These are phyloP conservation scores for Phanerochaete carnosa DNA, from an alignment of 768 basidiomycete species.

Conservation along the genomic window DNA sequence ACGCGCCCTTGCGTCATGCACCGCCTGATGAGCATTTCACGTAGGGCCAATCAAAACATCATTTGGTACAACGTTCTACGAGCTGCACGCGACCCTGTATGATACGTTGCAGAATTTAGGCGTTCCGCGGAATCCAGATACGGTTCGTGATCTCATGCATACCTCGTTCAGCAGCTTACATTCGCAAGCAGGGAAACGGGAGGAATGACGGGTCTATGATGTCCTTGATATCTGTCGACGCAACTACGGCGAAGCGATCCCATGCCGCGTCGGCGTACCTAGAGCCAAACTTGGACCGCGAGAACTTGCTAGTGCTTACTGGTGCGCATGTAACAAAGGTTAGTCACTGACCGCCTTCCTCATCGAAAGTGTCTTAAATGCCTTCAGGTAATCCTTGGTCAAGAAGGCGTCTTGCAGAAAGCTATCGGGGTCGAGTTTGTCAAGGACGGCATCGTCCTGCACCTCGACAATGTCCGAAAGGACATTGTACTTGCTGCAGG, in stretches of 20 bases:
- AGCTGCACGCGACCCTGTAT: constrained; percentile 6
- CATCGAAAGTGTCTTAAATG: not conserved
- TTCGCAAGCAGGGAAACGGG: not conserved
- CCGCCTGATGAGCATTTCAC: not conserved
- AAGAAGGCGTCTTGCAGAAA: not conserved
- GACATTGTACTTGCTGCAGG: constrained; percentile 10
- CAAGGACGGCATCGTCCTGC: not conserved
- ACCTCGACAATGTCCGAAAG: not conserved
- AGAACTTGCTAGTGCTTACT: not conserved
- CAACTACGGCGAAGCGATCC: not conserved
- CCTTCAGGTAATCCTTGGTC: not conserved
- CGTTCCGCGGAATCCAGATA: constrained; percentile 15
- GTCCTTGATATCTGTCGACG: not conserved
- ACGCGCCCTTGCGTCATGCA: not conserved
- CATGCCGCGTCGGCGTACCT: not conserved
- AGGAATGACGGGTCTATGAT: not conserved
- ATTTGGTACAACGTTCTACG: constrained; percentile 6
- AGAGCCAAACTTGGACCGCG: not conserved
- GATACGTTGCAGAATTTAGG: constrained; percentile 10
- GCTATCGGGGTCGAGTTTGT: constrained; percentile 10
- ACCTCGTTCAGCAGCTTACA: not conserved
- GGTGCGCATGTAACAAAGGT: constrained; percentile 6
- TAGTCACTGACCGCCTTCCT: too few species aligned
- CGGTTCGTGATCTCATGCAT: not conserved
- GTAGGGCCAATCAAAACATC: constrained; percentile 16